Conservation (phyloP, 441 rosid genomes). For the Manihot esculenta region DNA sequence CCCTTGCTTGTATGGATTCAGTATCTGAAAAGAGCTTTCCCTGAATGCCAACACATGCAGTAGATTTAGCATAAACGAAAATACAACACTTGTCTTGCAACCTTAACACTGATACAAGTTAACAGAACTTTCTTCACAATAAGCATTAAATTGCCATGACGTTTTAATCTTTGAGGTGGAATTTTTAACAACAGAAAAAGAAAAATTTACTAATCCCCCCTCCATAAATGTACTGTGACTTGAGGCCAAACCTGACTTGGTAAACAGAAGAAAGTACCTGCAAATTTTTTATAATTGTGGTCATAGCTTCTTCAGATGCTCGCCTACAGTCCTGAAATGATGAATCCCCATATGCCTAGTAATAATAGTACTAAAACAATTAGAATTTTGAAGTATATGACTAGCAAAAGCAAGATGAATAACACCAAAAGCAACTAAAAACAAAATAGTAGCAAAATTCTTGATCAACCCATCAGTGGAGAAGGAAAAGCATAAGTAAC, state of each 20-base stretch:
- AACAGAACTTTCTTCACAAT: no score
- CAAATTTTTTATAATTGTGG: conserved; percentile 63
- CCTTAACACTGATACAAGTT: background rate
- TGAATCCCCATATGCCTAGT: conserved; percentile 89
- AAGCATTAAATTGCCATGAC: background rate
- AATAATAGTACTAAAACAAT: conserved; percentile 16
- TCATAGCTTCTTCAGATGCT: conserved; percentile 95
- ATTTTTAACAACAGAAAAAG: conserved; percentile 1
- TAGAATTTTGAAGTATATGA: background rate
- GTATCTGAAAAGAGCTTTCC: conserved; percentile 86
- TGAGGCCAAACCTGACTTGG: background rate
- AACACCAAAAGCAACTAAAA: conserved; percentile 7
- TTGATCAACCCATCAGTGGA: conserved; percentile 12
- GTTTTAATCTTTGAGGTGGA: background rate
- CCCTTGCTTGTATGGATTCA: conserved; percentile 94
- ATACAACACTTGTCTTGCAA: background rate
- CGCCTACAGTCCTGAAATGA: conserved; percentile 92
- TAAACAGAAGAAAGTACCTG: conserved; percentile 48
- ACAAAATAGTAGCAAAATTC: conserved; percentile 5
- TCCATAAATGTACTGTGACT: background rate
- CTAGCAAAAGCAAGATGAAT: background rate
- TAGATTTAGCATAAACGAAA: conserved; percentile 19
- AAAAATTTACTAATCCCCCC: background rate
- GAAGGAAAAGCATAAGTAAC: conserved; percentile 27
- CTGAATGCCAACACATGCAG: conserved; percentile 40